Percentiles rank a stretch among this genome's conserved stretches.
Evolutionary conservation across 2,329 filamentous ascomycete species (phyloP).

Genomic region (Alternaria atra): DNA sequence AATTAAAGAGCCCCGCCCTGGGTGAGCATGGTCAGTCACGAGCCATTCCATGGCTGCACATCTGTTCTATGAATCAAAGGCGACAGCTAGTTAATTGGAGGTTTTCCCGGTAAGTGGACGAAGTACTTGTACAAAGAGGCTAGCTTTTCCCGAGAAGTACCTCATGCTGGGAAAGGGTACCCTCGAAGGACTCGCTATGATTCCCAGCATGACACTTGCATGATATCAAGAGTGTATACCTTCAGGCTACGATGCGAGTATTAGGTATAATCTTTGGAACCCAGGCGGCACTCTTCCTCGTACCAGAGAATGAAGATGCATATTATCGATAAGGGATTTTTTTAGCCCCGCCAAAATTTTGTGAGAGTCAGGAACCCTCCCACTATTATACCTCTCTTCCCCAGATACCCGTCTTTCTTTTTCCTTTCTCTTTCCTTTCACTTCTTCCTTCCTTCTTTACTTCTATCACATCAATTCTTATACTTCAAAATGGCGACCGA

Average conservation of each 20-base stretch:
- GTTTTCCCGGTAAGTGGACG: not conserved
- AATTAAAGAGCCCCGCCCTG: conserved; percentile 10
- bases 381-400: conserved; percentile 5
- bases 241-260: not conserved
- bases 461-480: conserved; percentile 16
- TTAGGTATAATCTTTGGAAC: not conserved
- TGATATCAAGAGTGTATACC: not conserved
- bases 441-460: conserved; percentile 18
- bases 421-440: conserved; percentile 10
- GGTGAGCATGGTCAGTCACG: not conserved
- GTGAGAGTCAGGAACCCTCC: conserved; percentile 26
- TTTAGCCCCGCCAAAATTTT: conserved; percentile 14
- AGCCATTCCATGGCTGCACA: not conserved
- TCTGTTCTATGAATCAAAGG: not conserved
- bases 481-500: conserved; percentile 50
- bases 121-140: not conserved
- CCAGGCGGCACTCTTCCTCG: not conserved
- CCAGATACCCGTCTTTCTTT: conserved; percentile 12
- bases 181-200: not conserved
- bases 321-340: conserved; percentile 18
- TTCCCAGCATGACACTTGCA: not conserved
- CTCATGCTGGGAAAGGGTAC: not conserved
- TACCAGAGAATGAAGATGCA: not conserved
- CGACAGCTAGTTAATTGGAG: not conserved
- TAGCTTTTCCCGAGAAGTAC: not conserved